These are phyloP conservation scores for Lepidium africanum DNA, from an alignment of 345 rosid genomes.

Conservation along the genomic window DNA sequence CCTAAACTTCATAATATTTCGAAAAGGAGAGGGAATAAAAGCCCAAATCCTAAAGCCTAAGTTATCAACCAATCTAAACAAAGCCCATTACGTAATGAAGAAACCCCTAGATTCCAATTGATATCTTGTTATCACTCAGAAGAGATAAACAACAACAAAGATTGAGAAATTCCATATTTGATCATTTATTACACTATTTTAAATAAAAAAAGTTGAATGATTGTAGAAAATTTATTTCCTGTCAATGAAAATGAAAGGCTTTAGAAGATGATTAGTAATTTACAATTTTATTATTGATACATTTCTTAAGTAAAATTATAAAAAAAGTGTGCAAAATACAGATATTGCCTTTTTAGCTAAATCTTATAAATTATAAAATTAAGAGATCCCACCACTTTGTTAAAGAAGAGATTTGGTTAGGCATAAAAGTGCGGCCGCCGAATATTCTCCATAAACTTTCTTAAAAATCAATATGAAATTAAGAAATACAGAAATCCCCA, in stretches of 20 bases:
- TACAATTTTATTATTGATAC: neutral
- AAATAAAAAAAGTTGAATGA: neutral
- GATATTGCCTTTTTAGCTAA: conserved; percentile 14
- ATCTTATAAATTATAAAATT: neutral
- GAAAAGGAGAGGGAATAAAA: too few relatives aligned
- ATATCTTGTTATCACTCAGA: too few relatives aligned
- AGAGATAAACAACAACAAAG: neutral
- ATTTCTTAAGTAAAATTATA: neutral
- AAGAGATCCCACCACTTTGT: conserved; percentile 11
- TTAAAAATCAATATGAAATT: neutral
- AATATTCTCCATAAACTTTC: conserved; percentile 18
- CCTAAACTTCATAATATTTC: neutral
- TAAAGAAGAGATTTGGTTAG: conserved; percentile 26
- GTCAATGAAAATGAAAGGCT: neutral
- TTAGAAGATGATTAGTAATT: neutral
- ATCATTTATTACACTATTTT: neutral
- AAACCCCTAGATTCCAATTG: neutral
- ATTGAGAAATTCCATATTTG: neutral
- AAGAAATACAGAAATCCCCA: neutral
- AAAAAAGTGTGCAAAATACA: conserved; percentile 4
- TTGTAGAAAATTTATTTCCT: neutral
- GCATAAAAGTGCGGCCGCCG: conserved; percentile 35
- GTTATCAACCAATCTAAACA: neutral
- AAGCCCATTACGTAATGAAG: neutral
- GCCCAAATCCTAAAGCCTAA: neutral